phyloP scores from a whole-genome alignment of 2,329 filamentous ascomycete species.

The Exophiala calicioides region DNA sequence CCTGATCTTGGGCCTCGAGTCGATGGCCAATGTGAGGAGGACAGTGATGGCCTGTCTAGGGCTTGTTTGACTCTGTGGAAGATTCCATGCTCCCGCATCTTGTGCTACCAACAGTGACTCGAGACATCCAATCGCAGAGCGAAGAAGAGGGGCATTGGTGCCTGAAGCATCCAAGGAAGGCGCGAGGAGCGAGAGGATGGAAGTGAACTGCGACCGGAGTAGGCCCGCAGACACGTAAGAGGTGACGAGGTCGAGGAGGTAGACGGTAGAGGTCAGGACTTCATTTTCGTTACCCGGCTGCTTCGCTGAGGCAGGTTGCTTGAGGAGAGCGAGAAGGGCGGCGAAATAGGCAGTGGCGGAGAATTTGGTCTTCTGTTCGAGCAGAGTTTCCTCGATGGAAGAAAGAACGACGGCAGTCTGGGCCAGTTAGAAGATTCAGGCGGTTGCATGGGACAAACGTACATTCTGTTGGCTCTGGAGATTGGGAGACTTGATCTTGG shows the following conservation, averaged over 20 bases:
- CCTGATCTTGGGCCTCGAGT: conserved; percentile 87
- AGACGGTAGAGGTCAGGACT: conserved; percentile 81
- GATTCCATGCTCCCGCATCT: conserved; percentile 82
- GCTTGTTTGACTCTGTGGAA: conserved; percentile 78
- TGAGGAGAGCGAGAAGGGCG: conserved; percentile 84
- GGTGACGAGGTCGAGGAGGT: conserved; percentile 90
- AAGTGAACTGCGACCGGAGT: conserved; percentile 89
- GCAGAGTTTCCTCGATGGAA: conserved; percentile 89
- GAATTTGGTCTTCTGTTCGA: conserved; percentile 78
- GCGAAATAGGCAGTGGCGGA: conserved; percentile 93
- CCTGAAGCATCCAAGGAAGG: conserved; percentile 78
- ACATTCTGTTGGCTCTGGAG: conserved; percentile 94
- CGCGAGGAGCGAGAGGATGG: conserved; percentile 83
- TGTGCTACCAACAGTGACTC: conserved; percentile 90
- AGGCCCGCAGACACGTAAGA: conserved; percentile 81
- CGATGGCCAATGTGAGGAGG: conserved; percentile 78
- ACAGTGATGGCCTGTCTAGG: conserved; percentile 85
- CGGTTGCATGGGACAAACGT: conserved; percentile 36
- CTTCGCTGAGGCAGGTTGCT: conserved; percentile 67
- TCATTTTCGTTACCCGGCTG: conserved; percentile 75
- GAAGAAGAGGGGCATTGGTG: conserved; percentile 81
- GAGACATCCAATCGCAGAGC: conserved; percentile 87
- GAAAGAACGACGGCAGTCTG: conserved; percentile 83
- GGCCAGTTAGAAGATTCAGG: conserved; percentile 15
- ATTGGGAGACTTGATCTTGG: conserved; percentile 96